Conservation (phyloP, 2,329 filamentous ascomycete species). For the Pyrenochaeta sp. region DNA sequence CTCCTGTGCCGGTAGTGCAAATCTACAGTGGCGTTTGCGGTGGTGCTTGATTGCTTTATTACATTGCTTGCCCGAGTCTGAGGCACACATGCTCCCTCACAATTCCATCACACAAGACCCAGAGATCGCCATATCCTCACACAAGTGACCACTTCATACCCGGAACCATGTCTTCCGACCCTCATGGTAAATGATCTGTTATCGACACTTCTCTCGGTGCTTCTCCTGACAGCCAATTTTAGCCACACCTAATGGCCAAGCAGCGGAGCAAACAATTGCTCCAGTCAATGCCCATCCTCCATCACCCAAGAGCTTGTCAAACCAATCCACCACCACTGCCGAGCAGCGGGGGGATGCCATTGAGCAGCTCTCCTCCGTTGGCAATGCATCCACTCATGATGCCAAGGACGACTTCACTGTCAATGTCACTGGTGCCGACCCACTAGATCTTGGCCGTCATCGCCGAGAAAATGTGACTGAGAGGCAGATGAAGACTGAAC, state of each 20-base stretch:
- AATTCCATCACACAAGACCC: slow-evolving; percentile 31
- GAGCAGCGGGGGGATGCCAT: slow-evolving; percentile 35
- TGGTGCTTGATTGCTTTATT: slow-evolving; percentile 49
- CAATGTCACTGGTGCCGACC: slow-evolving; percentile 35
- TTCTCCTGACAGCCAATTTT: slow-evolving; percentile 32
- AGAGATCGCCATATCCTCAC: slow-evolving; percentile 22
- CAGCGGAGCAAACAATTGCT: slow-evolving; percentile 35
- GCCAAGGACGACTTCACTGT: slow-evolving; percentile 31
- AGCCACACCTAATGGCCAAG: slow-evolving; percentile 40
- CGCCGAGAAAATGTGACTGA: slow-evolving; percentile 47
- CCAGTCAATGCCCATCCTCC: slow-evolving; percentile 29
- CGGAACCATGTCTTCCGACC: slow-evolving; percentile 43
- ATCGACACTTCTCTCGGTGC: slow-evolving; percentile 15
- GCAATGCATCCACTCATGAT: slow-evolving; percentile 24
- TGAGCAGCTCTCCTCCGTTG: slow-evolving; percentile 27
- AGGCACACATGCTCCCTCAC: slow-evolving; percentile 28
- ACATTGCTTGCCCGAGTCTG: slow-evolving; percentile 34
- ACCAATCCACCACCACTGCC: slow-evolving; percentile 25
- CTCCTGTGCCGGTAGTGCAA: slow-evolving; percentile 16
- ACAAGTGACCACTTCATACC: slow-evolving; percentile 16
- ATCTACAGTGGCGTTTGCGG: slow-evolving; percentile 24
- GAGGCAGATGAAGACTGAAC: slow-evolving; percentile 57
- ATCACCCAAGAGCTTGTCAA: slow-evolving; percentile 28
- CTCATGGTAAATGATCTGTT: slow-evolving; percentile 39
- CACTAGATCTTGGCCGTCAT: slow-evolving; percentile 47